Conservation (phyloP, 495 filamentous ascomycete species). For the Podospora pseudoanserina region DNA sequence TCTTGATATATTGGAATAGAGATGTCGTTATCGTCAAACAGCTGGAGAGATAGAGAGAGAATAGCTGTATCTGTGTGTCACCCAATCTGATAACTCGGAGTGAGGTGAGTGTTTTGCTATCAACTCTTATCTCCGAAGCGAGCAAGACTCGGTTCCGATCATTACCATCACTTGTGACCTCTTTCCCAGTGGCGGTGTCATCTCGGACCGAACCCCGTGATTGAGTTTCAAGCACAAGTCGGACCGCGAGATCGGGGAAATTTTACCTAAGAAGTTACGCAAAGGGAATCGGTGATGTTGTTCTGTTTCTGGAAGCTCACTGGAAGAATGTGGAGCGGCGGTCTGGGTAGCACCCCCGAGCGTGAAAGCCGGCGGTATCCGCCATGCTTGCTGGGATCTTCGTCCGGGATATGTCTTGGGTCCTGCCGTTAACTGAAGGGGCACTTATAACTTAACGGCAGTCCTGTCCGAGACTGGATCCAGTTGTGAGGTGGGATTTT, state of each 20-base stretch:
- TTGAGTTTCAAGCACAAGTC: not conserved
- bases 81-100: not conserved
- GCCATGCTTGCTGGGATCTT: not conserved
- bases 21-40: not conserved
- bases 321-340: not conserved
- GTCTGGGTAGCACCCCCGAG: no score
- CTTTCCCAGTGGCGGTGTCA: not conserved
- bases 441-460: slow-evolving; percentile 29
- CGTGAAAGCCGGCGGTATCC: slow-evolving; percentile 19
- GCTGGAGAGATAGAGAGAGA: no score
- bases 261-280: not conserved
- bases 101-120: no score
- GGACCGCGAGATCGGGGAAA: not conserved
- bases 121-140: not conserved
- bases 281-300: not conserved
- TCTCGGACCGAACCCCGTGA: not conserved
- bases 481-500: not conserved
- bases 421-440: slow-evolving; percentile 27
- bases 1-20: not conserved
- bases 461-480: slow-evolving; percentile 15
- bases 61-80: not conserved
- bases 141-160: not conserved
- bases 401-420: not conserved
- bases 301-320: not conserved
- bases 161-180: not conserved